Percentiles rank a stretch among this genome's conserved stretches.
These are phyloP conservation scores for Pyrus bretschneideri DNA, from an alignment of 306 rosid genomes.

Conservation along the genomic window DNA sequence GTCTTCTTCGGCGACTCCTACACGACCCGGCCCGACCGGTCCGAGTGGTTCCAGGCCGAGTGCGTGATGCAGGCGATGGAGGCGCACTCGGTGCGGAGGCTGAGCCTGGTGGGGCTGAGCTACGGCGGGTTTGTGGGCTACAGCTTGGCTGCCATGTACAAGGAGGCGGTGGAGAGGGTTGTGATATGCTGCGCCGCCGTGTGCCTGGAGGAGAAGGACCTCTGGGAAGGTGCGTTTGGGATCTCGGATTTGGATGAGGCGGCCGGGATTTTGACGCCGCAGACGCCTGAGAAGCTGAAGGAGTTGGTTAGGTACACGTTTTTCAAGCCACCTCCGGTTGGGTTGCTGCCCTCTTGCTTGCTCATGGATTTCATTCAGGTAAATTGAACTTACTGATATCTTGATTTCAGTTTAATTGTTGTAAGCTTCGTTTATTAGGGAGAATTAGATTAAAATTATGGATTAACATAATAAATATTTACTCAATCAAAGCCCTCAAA, in stretches of 20 bases:
- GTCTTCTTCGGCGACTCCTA: slow-evolving; percentile 69
- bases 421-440: too few species aligned
- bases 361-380: slow-evolving; percentile 69
- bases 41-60: slow-evolving; percentile 68
- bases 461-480: too few species aligned
- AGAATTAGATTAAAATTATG: too few species aligned
- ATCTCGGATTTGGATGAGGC: slow-evolving; percentile 68
- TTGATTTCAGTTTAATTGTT: background rate
- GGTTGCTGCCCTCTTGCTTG: slow-evolving; percentile 60
- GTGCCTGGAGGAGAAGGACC: slow-evolving; percentile 73
- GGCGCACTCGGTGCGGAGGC: slow-evolving; percentile 35
- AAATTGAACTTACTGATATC: background rate
- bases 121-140: slow-evolving; percentile 85
- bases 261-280: slow-evolving; percentile 56
- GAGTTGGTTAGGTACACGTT: slow-evolving; percentile 44
- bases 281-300: slow-evolving; percentile 41
- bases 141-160: slow-evolving; percentile 42
- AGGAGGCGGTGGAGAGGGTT: slow-evolving; percentile 62
- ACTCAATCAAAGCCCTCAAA: too few species aligned
- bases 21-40: slow-evolving; percentile 53
- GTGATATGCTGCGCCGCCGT: slow-evolving; percentile 75
- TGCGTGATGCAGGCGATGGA: slow-evolving; percentile 68
- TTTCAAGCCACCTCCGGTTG: slow-evolving; percentile 26
- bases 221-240: slow-evolving; percentile 49
- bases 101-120: slow-evolving; percentile 70